phyloP scores from a whole-genome alignment of 139 green algal species.

The Ulvella scutata region DNA sequence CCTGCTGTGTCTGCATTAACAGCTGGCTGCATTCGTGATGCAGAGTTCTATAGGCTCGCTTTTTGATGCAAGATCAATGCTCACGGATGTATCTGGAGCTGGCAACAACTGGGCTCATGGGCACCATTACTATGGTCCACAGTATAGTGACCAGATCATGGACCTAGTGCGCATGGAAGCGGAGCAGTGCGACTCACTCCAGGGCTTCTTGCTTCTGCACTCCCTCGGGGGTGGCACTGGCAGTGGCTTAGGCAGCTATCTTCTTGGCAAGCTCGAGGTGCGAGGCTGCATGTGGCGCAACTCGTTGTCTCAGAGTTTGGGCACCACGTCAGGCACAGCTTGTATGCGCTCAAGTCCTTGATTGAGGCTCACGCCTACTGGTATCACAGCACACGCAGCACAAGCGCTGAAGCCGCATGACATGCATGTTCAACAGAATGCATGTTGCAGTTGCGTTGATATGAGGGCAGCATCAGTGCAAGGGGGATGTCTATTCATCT shows the following conservation, averaged over 20 bases:
- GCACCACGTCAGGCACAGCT: too few species aligned
- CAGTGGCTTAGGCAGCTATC: conserved; percentile 57
- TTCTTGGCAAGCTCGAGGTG: conserved; percentile 49
- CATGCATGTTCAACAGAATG: too few species aligned
- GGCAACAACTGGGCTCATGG: conserved; percentile 84
- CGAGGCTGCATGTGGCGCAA: neutral
- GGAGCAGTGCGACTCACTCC: conserved; percentile 47
- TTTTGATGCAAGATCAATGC: conserved; percentile 48
- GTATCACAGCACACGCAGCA: too few species aligned
- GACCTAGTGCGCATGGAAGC: conserved; percentile 31
- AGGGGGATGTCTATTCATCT: too few species aligned
- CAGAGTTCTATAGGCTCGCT: conserved; percentile 46
- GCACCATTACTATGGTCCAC: conserved; percentile 51
- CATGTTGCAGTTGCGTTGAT: too few species aligned
- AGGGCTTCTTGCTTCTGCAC: conserved; percentile 55
- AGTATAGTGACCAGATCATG: conserved; percentile 44
- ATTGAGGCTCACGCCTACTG: too few species aligned
- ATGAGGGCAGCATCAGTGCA: too few species aligned
- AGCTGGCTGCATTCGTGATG: neutral
- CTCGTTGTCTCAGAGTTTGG: too few species aligned
- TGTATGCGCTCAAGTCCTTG: neutral
- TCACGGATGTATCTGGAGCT: conserved; percentile 56
- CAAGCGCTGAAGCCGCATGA: too few species aligned
- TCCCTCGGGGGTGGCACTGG: conserved; percentile 68
- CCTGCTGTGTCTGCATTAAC: too few species aligned